Percentiles rank a stretch among this genome's conserved stretches.
phyloP scores from a whole-genome alignment of 306 rosid genomes.

The Inga laurina region DNA sequence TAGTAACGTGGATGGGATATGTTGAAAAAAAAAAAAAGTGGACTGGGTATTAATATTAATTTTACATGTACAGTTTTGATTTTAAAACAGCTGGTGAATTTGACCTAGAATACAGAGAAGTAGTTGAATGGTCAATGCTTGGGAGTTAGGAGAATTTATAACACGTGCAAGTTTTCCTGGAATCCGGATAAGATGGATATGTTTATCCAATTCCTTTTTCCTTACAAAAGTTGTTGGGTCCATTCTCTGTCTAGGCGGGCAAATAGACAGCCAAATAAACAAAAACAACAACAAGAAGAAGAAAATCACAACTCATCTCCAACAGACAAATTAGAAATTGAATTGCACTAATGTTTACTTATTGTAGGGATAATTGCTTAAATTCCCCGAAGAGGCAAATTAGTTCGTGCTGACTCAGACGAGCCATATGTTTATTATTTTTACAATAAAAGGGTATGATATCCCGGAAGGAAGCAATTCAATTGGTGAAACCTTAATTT shows the following conservation, averaged over 20 bases:
- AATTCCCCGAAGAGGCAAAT: neutral
- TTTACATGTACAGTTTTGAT: neutral
- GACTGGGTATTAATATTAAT: neutral
- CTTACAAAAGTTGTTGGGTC: neutral
- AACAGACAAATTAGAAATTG: neutral
- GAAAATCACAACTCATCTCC: neutral
- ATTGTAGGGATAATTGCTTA: neutral
- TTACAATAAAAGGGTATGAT: neutral
- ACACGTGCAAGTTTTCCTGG: neutral
- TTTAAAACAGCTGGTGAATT: neutral
- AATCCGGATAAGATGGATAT: neutral
- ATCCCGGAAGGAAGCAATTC: neutral
- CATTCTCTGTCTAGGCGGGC: neutral
- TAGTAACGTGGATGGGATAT: too few relatives aligned
- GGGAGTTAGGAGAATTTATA: neutral
- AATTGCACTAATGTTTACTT: neutral
- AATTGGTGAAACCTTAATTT: neutral
- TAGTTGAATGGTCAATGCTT: neutral
- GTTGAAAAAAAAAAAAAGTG: too few relatives aligned
- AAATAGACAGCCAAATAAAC: neutral
- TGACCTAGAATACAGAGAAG: neutral
- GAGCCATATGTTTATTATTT: neutral
- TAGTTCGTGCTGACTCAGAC: neutral
- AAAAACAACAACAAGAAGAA: slow-evolving; percentile 15
- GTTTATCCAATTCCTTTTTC: neutral